A percentile compares a stretch with the other conserved stretches of the same genome.
These are phyloP conservation scores for Xylariales sp. DNA, from an alignment of 2,329 filamentous ascomycete species.

Conservation along the genomic window DNA sequence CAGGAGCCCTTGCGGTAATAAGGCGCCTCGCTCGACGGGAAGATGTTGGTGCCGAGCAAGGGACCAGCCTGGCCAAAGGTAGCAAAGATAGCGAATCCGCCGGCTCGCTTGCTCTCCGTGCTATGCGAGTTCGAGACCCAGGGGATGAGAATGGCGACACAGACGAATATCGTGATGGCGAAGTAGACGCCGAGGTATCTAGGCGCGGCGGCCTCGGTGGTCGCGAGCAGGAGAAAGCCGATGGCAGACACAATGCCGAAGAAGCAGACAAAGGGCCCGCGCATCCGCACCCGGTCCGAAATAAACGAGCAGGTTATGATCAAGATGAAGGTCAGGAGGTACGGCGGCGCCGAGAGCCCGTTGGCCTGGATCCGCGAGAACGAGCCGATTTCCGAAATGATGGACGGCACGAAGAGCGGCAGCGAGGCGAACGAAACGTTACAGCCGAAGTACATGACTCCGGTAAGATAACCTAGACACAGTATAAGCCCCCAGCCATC, in stretches of 20 bases:
- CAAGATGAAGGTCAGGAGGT: constrained; percentile 54
- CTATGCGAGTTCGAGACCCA: constrained; percentile 54
- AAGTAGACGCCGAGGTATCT: constrained; percentile 54
- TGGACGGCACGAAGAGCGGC: constrained; percentile 50
- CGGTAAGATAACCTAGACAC: constrained; percentile 36
- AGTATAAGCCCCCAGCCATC: not conserved
- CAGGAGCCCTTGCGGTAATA: constrained; percentile 52
- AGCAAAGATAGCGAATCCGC: constrained; percentile 52
- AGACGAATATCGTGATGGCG: constrained; percentile 54
- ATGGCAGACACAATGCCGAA: constrained; percentile 52
- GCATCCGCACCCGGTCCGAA: constrained; percentile 52
- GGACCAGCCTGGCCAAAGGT: constrained; percentile 53
- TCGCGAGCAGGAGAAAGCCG: constrained; percentile 56
- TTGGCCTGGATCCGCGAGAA: constrained; percentile 52
- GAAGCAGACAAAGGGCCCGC: constrained; percentile 54
- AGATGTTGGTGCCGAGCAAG: constrained; percentile 50
- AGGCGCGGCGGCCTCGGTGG: constrained; percentile 47
- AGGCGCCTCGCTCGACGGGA: constrained; percentile 50
- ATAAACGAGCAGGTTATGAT: constrained; percentile 52
- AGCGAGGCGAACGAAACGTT: constrained; percentile 50
- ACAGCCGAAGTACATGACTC: constrained; percentile 54
- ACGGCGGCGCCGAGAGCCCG: constrained; percentile 54
- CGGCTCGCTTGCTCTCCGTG: constrained; percentile 52
- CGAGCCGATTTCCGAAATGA: constrained; percentile 51
- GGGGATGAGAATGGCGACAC: constrained; percentile 50